A percentile compares a stretch with the other conserved stretches of the same genome.
Conservation (phyloP, 768 basidiomycete genomes). For the Serendipita sp. region DNA sequence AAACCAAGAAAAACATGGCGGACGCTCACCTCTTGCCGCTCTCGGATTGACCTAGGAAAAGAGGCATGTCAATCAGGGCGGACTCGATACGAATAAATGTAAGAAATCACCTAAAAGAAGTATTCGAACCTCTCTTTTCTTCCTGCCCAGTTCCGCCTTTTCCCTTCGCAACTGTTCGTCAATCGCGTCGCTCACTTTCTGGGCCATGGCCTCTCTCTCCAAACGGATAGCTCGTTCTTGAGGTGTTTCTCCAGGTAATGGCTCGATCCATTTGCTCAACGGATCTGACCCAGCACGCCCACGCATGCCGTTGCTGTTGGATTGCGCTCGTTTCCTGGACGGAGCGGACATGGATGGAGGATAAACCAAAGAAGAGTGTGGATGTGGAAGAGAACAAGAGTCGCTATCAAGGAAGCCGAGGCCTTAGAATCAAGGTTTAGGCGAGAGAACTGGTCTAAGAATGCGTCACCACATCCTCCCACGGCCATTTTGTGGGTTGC, state of each 20-base stretch:
- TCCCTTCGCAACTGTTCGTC: slow-evolving; percentile 36
- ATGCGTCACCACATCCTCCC: too few species aligned
- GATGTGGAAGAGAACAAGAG: too few species aligned
- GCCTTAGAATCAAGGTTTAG: too few species aligned
- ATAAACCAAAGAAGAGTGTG: too few species aligned
- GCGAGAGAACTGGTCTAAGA: too few species aligned
- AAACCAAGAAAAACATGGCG: not conserved
- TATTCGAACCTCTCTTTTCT: slow-evolving; percentile 29
- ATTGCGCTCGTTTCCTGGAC: too few species aligned
- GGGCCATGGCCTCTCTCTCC: slow-evolving; percentile 33
- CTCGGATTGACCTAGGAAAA: slow-evolving; percentile 10
- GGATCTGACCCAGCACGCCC: not conserved
- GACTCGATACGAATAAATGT: not conserved
- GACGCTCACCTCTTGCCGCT: not conserved
- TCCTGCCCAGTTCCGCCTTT: slow-evolving; percentile 27
- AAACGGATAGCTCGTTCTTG: slow-evolving; percentile 27
- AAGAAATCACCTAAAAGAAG: slow-evolving; percentile 38
- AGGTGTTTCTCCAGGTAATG: slow-evolving; percentile 23
- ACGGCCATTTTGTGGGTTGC: too few species aligned
- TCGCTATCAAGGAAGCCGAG: too few species aligned
- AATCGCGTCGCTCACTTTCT: slow-evolving; percentile 37
- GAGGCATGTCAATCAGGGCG: not conserved
- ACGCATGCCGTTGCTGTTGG: not conserved
- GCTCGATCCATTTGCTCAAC: not conserved
- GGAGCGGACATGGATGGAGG: too few species aligned